These are phyloP conservation scores for Hemisphaericaspora lyxosophila DNA, from an alignment of 1,139 yeast species.

Conservation along the genomic window DNA sequence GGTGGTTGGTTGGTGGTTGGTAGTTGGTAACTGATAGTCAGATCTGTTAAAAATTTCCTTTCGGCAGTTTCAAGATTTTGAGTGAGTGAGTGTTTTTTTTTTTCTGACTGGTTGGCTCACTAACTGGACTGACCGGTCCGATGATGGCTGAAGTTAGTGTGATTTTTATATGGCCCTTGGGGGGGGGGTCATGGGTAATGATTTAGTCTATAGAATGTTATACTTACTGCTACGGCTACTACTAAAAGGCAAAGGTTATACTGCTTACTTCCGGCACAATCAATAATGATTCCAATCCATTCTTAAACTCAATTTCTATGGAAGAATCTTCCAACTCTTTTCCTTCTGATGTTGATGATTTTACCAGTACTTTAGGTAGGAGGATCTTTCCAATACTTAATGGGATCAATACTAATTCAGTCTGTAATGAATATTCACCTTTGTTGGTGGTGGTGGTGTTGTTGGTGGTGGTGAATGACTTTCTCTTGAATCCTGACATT, in stretches of 20 bases:
- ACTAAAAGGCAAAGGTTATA: conserved; percentile 57
- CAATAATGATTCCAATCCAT: conserved; percentile 65
- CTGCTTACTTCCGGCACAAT: conserved; percentile 73
- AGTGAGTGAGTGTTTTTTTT: no score
- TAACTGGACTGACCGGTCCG: no score
- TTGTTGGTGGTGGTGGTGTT: conserved; percentile 24
- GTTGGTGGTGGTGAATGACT: conserved; percentile 43
- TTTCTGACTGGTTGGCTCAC: conserved; percentile 1
- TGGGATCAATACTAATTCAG: conserved; percentile 63
- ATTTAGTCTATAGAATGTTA: no score
- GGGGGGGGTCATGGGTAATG: no score
- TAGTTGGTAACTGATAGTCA: no score
- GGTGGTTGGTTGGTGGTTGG: no score
- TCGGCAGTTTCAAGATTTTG: no score
- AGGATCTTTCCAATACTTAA: conserved; percentile 69
- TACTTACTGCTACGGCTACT: not conserved
- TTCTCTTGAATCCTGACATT: conserved; percentile 61
- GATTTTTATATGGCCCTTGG: no score
- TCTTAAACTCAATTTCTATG: conserved; percentile 64
- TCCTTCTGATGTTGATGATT: conserved; percentile 18
- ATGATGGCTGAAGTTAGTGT: not conserved
- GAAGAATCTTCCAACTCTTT: conserved; percentile 29
- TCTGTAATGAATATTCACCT: conserved; percentile 15
- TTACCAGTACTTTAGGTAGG: conserved; percentile 64
- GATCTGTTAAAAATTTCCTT: no score